Base-by-base conservation (phyloP, 352 stramenopile genomes). In the Lagenidium sp. region DNA sequence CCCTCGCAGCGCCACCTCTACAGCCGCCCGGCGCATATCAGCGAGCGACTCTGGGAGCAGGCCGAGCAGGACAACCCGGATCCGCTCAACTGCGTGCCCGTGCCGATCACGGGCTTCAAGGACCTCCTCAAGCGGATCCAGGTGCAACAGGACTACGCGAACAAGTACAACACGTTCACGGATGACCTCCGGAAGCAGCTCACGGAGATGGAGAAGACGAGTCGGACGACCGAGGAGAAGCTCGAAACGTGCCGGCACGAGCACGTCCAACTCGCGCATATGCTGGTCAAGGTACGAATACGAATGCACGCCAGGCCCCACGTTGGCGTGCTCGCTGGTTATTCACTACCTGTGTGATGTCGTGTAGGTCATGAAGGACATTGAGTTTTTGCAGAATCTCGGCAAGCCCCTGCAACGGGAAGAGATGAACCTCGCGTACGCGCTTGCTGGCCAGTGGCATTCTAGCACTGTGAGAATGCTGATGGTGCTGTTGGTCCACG, bases 41-140 rank as follows among this genome's bases (percentile, higher is more conserved):
- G 82, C 44, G 82, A 94, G 49, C 75, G 77, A 12, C 50, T 83
- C 51, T 94, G 82, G 82, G 85, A 85, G 21, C 82, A 90, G 34
- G 82, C 76, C 1, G 78, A 94, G 48, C 59, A 83, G 36, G 82
- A 94, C 58, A 94, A 94, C 57, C 82, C 82, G 19, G 82, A 94
- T 22, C 82, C 82, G 19, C 55, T 82, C 3, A 83, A 90, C 57
- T 85, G 62, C 41, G 77, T 80, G 5, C 82, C 82, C 4, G 77
- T 79, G 13, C 69, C 82, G 5, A 72, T 94, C 41, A 54, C 85
- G 26, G 82, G 82, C 28, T 91, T 92, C 41, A 63, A 81, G 30
- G 66, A 89, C 29, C 47, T 94, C 24, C 59, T 89, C 23, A 92
- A 90, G 57, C 76, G 82, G 36, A 83, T 92, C 37, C 65, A 89